A percentile compares a stretch with the other conserved stretches of the same genome.
Conservation (phyloP, 257 asterid genomes). For the Nicotiana noctiflora region DNA sequence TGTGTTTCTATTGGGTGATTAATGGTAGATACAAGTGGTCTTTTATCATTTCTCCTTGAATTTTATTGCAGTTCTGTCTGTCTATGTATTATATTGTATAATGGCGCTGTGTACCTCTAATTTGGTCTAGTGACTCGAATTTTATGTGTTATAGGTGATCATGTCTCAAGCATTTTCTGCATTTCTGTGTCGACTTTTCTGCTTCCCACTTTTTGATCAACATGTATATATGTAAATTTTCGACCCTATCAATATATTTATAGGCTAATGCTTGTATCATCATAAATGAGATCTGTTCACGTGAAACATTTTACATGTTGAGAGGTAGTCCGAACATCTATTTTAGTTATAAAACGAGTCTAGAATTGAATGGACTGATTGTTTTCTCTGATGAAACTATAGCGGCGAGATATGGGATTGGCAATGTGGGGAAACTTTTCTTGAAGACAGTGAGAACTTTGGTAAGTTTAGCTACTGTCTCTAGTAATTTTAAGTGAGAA, state of each 20-base stretch:
- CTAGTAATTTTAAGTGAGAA: not conserved
- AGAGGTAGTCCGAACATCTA: not conserved
- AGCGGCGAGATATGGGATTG: constrained; percentile 20
- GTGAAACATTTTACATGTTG: not conserved
- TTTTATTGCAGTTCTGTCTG: not conserved
- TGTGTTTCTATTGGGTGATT: not conserved
- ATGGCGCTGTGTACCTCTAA: not conserved
- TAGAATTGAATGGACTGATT: not conserved
- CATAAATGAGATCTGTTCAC: not conserved
- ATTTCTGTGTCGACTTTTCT: not conserved
- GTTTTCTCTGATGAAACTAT: not conserved
- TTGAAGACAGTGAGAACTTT: constrained; percentile 8
- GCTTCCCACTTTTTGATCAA: not conserved
- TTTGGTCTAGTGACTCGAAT: not conserved
- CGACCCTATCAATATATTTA: not conserved
- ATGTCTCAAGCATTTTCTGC: not conserved
- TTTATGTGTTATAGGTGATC: not conserved
- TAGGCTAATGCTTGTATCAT: not conserved
- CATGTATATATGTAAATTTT: not conserved
- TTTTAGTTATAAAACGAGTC: not conserved
- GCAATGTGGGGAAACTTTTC: constrained; percentile 13
- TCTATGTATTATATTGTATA: not conserved
- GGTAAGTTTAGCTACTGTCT: not conserved
- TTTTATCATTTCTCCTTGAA: not conserved
- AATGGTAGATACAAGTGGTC: not conserved